Evolutionary conservation across 1,284 basidiomycete genomes (phyloP), one percentile per base, ranked within the genome.

Genomic region (Puccinia hordei): DNA sequence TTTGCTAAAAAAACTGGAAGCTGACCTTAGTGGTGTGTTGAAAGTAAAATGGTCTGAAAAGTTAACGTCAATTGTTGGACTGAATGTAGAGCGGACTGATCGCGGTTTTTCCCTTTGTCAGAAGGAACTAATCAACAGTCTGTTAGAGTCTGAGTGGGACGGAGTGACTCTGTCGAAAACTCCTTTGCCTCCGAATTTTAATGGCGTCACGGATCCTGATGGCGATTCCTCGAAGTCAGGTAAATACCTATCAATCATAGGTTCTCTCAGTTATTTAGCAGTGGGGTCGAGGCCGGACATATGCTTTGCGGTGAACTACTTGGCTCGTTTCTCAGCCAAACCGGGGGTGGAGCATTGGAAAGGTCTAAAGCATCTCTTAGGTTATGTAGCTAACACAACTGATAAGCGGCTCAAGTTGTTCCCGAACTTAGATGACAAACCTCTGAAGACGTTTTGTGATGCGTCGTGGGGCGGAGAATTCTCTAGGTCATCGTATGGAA

Each of bases 261-360:
- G 73, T 0, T 30, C 33, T 6, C 53, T 74, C 5, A 61, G 57
- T n/a, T 74, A 74, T 35, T n/a, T 61, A 12, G 73, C 51, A 1
- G 57, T 74, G 8, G 73, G 51, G 0, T 61, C 57, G 0, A 24
- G n/a, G 22, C 73, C 73, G 1, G 73, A 74, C n/a, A 33, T 74
- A 1, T 35, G 53, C 2, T 74, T 57, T 44, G 73, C 73, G 12
- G 57, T 59, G 0, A 74, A 74, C 30, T 74, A 57, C 22, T n/a
- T 74, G 0, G 73, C 73, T 2, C 73, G 73, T 2, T 74, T 63
- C 19, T 61, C 73, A n/a, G 51, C 73, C 1, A 61, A 61, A 41
- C 73, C 73, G 3, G 10, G 33, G 3, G n/a, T 22, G 15, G 30
- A 17, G 1, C 73, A 74, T 12, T 74, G 73, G 73, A 59, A 74